Evolutionary conservation across 1,284 basidiomycete species (phyloP), one percentile per base, ranked within the genome.

Genomic region (Austropuccinia psidii): DNA sequence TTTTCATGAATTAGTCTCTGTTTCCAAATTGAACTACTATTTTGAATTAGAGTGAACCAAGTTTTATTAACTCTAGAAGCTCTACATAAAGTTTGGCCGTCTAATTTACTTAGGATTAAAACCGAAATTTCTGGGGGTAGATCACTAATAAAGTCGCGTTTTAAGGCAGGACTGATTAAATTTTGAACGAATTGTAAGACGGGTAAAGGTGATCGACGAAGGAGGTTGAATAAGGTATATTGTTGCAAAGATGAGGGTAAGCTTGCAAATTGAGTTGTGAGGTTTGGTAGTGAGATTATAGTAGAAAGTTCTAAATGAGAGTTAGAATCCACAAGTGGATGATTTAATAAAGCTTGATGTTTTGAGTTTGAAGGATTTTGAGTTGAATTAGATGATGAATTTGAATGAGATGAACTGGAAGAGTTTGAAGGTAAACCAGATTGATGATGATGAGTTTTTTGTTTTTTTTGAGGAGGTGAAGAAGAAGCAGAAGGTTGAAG

Each of bases 121-220:
- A 89, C 89, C 61, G 90, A 88, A 57, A 93, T 86, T 77, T 93
- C 91, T 24, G 90, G 87, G 8, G 91, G 91, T 6, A 93, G 85
- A 52, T 91, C 85, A 1, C 88, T 89, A 76, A 93, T 84, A 80
- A 93, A 93, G 81, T 93, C 91, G 77, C 91, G 88, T 24, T 90
- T 89, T 31, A 93, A 83, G 7, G 89, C 90, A 35, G 90, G 90
- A 0, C 88, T 88, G 76, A 93, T 84, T 75, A 93, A 87, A 54
- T 88, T 88, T 79, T 93, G 89, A 17, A 93, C 81, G 4, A 88
- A 89, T 69, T 91, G 88, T 35, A 93, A 83, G 50, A 93, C 90
- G 7, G 90, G 87, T 19, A 93, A 84, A 2, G 90, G 87, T 13
- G 91, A 91, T 78, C 90, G 89, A 75, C 89, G 88, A 50, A 93